phyloP scores from a whole-genome alignment of 192 early-diverging fungal species.

The Gonapodya prolifera region DNA sequence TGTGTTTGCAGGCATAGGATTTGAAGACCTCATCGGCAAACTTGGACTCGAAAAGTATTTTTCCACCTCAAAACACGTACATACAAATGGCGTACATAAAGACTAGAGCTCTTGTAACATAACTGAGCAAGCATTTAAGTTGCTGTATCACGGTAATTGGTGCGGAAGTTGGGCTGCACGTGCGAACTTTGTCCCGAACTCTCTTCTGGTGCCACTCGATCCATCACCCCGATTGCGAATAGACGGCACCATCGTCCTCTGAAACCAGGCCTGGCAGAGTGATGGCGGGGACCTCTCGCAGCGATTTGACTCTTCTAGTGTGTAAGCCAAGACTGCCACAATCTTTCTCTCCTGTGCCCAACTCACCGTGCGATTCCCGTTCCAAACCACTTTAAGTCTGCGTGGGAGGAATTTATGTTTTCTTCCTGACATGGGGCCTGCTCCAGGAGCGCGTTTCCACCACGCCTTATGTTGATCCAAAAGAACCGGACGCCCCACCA shows the following conservation, averaged over 20 bases:
- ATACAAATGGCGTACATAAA: neutral
- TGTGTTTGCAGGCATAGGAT: constrained; percentile 65
- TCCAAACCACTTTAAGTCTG: no score
- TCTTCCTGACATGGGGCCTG: constrained; percentile 95
- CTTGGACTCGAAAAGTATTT: neutral
- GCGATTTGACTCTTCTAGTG: neutral
- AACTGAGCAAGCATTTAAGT: neutral
- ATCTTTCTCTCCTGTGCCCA: no score
- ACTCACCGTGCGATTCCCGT: no score
- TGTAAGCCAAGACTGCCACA: no score
- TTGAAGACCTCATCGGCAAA: neutral
- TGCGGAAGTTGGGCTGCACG: no score
- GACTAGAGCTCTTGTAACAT: neutral
- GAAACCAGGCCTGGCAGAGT: neutral
- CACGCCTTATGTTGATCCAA: constrained; percentile 37
- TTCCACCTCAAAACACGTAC: neutral
- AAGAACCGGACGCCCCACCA: constrained; percentile 33
- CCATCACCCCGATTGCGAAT: neutral
- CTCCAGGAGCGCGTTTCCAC: constrained; percentile 89
- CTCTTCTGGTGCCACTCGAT: no score
- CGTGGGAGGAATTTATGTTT: constrained; percentile 76
- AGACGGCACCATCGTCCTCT: neutral
- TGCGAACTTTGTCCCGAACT: no score
- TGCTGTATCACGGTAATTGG: no score
- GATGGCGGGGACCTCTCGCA: neutral